Percentiles rank a stretch among this genome's conserved stretches.
Evolutionary conservation across 495 filamentous ascomycete genomes (phyloP).

Genomic region (Podospora pseudopauciseta): DNA sequence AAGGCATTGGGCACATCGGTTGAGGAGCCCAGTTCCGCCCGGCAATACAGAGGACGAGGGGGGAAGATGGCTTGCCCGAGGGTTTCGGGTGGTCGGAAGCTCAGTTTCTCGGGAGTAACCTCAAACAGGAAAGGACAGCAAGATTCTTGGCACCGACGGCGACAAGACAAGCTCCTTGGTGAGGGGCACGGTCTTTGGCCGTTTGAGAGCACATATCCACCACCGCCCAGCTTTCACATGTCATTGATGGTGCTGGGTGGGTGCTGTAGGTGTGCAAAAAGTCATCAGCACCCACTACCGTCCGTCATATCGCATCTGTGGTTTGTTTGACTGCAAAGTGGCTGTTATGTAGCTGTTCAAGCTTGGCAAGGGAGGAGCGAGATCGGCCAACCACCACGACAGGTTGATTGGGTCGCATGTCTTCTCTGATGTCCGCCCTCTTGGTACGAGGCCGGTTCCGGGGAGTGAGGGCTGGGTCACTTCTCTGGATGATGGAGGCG

Average conservation of each 20-base stretch:
- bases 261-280: not conserved
- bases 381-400: not conserved
- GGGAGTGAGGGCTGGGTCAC: not conserved
- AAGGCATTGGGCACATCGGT: not conserved
- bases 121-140: not conserved
- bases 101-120: slow-evolving; percentile 1
- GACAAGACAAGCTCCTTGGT: not conserved
- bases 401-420: not conserved
- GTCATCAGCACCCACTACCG: not conserved
- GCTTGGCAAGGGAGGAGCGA: not conserved
- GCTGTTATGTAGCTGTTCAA: not conserved
- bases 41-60: not conserved
- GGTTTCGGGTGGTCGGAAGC: slow-evolving; percentile 7
- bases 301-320: not conserved
- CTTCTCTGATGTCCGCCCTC: not conserved
- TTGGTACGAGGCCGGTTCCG: not conserved
- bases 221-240: not conserved
- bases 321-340: not conserved
- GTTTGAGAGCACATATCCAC: not conserved
- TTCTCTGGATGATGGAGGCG: not conserved
- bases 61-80: not conserved
- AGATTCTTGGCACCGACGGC: slow-evolving; percentile 1
- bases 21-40: no score
- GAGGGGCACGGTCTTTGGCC: not conserved
- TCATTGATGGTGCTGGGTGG: not conserved